Base-by-base conservation (phyloP, 176 grass and related monocot species). In the Oryza punctata region DNA sequence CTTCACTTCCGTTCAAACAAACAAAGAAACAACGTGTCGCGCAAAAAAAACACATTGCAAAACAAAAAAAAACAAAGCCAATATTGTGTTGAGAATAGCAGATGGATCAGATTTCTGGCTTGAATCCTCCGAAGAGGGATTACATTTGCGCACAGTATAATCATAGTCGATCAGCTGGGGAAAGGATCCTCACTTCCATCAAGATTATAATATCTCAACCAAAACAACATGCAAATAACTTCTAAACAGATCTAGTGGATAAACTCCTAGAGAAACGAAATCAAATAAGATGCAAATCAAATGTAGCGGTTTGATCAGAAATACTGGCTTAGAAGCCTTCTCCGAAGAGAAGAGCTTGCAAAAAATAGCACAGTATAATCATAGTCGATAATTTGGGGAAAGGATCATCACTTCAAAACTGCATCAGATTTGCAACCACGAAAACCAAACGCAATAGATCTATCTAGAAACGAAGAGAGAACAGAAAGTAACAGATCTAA, bases 141-240 rank as follows among this genome's bases (percentile, higher is more conserved):
- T 30, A 52, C 72, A 84, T 29, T 28, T 54, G 67, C 72, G 37
- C 37, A 7, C 35, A 13, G 33, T 41, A 70, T 1, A 13, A 43
- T 43, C 16, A 70, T 5, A 44, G 6, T 91, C 87, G 90, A 92
- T 92, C 87, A 92, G 81, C 10, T 85, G 90, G 83, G 90, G 90
- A 92, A 92, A 92, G 85, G 69, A 47, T 92, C 92, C 60, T 89
- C 92, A 89, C 27, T 40, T 88, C 86, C 65, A 87, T 83, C 19
- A 15, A 52, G 40, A 9, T 10, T 32, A 32, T 32, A 32, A 41
- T 41, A 41, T 41, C 40, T 41, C 40, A 41, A 10, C 40, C 40
- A 41, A 41, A 41, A 41, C 9, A 41, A 41, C 40, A 10, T 9
- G 40, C 10, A 10, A 41, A 41, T 10, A 41, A 41, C n/a, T 8